Evolutionary conservation across 1,284 basidiomycete genomes (phyloP), one percentile per base, ranked within the genome.

Genomic region (Prillingera fragicola): DNA sequence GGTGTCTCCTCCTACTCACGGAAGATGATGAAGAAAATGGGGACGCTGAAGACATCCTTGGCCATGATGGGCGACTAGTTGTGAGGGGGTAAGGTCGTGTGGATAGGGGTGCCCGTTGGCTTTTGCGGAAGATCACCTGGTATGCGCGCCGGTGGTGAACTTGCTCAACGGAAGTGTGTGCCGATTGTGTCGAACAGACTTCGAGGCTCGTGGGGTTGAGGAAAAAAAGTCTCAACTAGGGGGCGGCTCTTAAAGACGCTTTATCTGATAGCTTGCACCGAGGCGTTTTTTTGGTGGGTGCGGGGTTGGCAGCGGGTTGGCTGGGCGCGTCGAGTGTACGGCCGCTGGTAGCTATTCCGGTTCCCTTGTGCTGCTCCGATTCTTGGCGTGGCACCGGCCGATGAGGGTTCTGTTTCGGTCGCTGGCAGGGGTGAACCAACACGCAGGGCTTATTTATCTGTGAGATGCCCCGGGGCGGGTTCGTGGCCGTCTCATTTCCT

Each of bases 11-110:
- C 8, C 12, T 4, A 62, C 64, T 57, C 53, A 67, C 67, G 64
- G 52, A 69, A 71, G 62, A 73, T 52, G 62, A 73, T 70, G 65
- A 73, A 73, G 66, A 73, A 71, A 50, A 73, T 73, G 31, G 71
- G 62, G 15, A 73, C 69, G 24, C 59, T 58, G 55, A 73, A 73
- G 31, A 68, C 52, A 36, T 71, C 55, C 39, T 58, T 51, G 23
- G 54, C 57, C 69, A 70, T 70, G 43, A 33, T 69, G 54, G 34
- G 27, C 32, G 29, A n/a, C 10, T 40, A 13, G 18, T 15, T 15
- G 22, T 10, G 17, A 15, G 12, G 23, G 22, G 14, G 19, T 8
- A 25, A 18, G 28, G 28, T 21, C 13, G 22, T 36, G 23, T 29
- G 19, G 29, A 35, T 19, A 45, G 31, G 14, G 34, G 18, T 21